Percentiles rank a stretch among this genome's conserved stretches.
Conservation (phyloP, 768 basidiomycete species). For the Mycena amicta region DNA sequence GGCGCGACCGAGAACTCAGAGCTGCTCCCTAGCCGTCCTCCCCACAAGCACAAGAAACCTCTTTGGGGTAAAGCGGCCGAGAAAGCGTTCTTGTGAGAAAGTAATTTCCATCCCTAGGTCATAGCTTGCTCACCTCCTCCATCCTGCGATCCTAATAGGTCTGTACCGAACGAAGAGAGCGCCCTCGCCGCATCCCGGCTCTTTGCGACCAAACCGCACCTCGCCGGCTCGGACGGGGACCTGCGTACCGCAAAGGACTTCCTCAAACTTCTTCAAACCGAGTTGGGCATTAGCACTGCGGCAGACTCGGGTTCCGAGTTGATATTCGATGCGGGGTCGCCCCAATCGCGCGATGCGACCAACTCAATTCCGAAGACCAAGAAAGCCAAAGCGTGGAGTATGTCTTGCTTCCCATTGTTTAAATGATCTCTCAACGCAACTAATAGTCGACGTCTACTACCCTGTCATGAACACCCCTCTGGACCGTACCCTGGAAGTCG, state of each 20-base stretch:
- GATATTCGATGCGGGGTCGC: constrained; percentile 60
- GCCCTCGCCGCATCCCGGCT: constrained; percentile 53
- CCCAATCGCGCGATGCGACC: constrained; percentile 55
- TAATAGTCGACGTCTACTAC: constrained; percentile 63
- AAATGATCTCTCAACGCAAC: neutral
- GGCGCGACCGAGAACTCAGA: too few species aligned
- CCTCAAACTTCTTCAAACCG: constrained; percentile 51
- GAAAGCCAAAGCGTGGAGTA: constrained; percentile 55
- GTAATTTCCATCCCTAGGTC: neutral
- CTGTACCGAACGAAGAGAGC: constrained; percentile 52
- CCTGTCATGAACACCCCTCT: constrained; percentile 73
- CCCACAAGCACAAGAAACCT: constrained; percentile 6
- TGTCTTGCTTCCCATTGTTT: neutral
- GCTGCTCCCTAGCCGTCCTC: too few species aligned
- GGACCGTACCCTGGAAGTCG: constrained; percentile 54
- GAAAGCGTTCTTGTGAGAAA: constrained; percentile 31
- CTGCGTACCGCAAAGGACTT: constrained; percentile 59
- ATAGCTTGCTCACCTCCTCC: too few species aligned
- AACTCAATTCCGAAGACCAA: constrained; percentile 43
- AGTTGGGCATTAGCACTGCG: constrained; percentile 54
- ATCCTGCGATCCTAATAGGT: constrained; percentile 41
- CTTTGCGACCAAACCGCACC: constrained; percentile 58
- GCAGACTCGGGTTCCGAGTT: constrained; percentile 35
- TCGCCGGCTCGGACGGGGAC: constrained; percentile 62
- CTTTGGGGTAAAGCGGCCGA: constrained; percentile 31